A percentile compares a stretch with the other conserved stretches of the same genome.
These are phyloP conservation scores for Boletus insuetus DNA, from an alignment of 768 basidiomycete species.

Conservation along the genomic window DNA sequence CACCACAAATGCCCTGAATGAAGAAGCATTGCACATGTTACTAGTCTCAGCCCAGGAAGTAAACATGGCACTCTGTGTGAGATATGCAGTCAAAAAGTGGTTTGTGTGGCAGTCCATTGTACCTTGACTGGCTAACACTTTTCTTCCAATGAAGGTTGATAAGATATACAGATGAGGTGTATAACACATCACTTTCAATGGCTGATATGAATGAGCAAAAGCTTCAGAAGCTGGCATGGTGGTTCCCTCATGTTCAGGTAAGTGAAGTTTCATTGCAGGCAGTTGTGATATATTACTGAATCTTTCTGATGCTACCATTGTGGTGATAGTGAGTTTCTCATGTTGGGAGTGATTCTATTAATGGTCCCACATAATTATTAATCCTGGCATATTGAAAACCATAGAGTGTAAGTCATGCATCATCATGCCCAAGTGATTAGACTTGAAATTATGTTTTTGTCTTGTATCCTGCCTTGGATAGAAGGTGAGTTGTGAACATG, in stretches of 20 bases:
- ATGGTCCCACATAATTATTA: too few species aligned
- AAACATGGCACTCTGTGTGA: constrained; percentile 3
- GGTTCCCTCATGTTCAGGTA: background rate
- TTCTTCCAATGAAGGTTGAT: background rate
- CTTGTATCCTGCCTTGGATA: too few species aligned
- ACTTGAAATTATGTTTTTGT: too few species aligned
- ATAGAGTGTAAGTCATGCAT: too few species aligned
- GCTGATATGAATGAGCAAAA: fast-evolving
- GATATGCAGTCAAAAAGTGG: background rate
- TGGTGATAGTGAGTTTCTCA: too few species aligned
- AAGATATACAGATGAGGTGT: background rate
- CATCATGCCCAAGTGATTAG: too few species aligned
- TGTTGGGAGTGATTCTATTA: too few species aligned
- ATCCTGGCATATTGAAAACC: too few species aligned
- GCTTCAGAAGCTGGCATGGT: background rate
- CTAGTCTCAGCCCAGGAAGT: constrained; percentile 2
- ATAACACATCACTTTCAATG: background rate
- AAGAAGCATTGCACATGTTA: background rate
- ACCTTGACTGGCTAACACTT: too few species aligned
- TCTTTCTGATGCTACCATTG: too few species aligned
- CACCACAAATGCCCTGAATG: background rate
- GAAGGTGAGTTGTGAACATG: too few species aligned
- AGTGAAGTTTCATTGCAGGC: background rate
- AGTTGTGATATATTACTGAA: background rate
- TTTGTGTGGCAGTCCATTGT: background rate